These are phyloP conservation scores for Debaryomyces psychrophilus DNA, from an alignment of 1,139 yeast species.

Conservation along the genomic window DNA sequence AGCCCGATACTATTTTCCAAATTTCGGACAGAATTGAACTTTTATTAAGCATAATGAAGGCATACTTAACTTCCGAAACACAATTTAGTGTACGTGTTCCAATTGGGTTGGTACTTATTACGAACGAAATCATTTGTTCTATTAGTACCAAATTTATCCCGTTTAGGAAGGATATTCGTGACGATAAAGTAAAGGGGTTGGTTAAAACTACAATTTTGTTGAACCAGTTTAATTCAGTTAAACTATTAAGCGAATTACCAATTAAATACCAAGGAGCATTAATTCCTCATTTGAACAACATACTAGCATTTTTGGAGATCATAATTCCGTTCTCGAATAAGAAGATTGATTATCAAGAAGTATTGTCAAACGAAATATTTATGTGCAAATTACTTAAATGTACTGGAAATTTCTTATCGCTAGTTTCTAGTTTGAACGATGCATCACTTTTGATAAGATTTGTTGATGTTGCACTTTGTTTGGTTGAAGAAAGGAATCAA, in stretches of 20 bases:
- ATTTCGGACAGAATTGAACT: conserved; percentile 54
- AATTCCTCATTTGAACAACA: conserved; percentile 50
- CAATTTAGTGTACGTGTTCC: conserved; percentile 57
- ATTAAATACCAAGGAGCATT: conserved; percentile 46
- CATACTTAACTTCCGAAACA: conserved; percentile 50
- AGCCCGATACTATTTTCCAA: conserved; percentile 51
- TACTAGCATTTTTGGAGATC: conserved; percentile 57
- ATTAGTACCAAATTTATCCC: conserved; percentile 57
- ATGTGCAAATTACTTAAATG: conserved; percentile 33
- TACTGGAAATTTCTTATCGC: conserved; percentile 30
- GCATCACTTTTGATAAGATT: conserved; percentile 44
- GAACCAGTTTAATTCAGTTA: conserved; percentile 49
- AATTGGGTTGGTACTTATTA: conserved; percentile 52
- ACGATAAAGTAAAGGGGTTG: conserved; percentile 45
- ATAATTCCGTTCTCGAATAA: conserved; percentile 53
- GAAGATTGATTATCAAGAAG: conserved; percentile 32
- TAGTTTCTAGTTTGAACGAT: conserved; percentile 40
- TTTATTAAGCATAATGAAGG: conserved; percentile 47
- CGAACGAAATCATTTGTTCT: conserved; percentile 55
- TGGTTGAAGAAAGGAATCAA: conserved; percentile 44
- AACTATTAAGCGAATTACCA: conserved; percentile 43
- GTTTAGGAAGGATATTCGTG: conserved; percentile 60
- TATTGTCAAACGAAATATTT: conserved; percentile 37
- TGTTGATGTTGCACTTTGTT: conserved; percentile 48
- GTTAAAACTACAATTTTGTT: conserved; percentile 45